Percentiles rank a stretch among this genome's conserved stretches.
These are phyloP conservation scores for Boletus subcaerulescens DNA, from an alignment of 768 basidiomycete genomes.

Conservation along the genomic window DNA sequence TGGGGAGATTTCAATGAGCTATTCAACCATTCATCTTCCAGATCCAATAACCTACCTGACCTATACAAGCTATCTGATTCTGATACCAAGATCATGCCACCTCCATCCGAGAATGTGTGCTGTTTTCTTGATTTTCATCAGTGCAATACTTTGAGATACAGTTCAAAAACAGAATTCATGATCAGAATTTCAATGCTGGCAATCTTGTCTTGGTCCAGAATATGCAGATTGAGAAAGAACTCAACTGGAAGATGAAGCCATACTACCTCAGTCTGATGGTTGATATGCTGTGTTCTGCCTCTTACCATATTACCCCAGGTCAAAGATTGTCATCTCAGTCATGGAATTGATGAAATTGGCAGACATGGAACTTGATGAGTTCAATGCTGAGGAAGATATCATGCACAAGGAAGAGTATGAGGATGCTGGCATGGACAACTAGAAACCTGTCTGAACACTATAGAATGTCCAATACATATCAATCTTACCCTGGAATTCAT, in stretches of 20 bases:
- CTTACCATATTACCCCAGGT: background rate
- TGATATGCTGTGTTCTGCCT: background rate
- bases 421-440: too few relatives aligned
- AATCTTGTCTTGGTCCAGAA: background rate
- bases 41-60: too few relatives aligned
- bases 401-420: background rate
- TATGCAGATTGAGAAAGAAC: background rate
- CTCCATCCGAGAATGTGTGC: too few relatives aligned
- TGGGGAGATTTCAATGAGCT: too few relatives aligned
- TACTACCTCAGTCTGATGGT: background rate
- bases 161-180: background rate
- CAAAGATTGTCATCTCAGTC: background rate
- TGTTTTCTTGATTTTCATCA: too few relatives aligned
- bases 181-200: accelerated
- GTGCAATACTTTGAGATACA: too few relatives aligned
- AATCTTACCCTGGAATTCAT: too few relatives aligned
- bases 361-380: background rate
- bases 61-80: too few relatives aligned
- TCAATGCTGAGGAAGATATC: background rate
- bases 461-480: too few relatives aligned
- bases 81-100: too few relatives aligned
- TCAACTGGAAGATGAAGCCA: background rate
- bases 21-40: too few relatives aligned
- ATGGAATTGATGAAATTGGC: background rate
- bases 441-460: too few relatives aligned